These are phyloP conservation scores for Gremmenia infestans DNA, from an alignment of 2,329 filamentous ascomycete genomes.

Conservation along the genomic window DNA sequence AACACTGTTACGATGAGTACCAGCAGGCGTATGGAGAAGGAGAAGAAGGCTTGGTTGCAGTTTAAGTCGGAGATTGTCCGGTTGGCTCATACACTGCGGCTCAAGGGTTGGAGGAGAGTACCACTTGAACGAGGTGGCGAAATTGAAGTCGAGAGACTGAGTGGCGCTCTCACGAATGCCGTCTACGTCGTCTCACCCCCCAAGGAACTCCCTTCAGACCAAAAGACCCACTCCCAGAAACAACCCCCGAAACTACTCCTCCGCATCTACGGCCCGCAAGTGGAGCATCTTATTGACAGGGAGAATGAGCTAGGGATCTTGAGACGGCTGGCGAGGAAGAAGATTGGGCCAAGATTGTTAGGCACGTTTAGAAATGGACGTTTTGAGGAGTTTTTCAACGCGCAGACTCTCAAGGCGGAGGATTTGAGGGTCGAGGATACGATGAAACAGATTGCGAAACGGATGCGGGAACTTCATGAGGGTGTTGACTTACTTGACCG, in stretches of 20 bases:
- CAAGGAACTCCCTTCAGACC: conserved; percentile 48
- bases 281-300: conserved; percentile 91
- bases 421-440: conserved; percentile 79
- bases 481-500: conserved; percentile 79
- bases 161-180: conserved; percentile 91
- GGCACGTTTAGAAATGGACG: conserved; percentile 93
- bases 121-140: conserved; percentile 63
- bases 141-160: conserved; percentile 70
- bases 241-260: conserved; percentile 65
- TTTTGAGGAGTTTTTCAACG: conserved; percentile 92
- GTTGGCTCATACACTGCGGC: conserved; percentile 77
- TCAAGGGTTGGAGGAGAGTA: conserved; percentile 89
- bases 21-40: conserved; percentile 53
- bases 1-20: conserved; percentile 36
- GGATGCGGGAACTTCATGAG: conserved; percentile 93
- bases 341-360: conserved; percentile 84
- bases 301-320: conserved; percentile 86
- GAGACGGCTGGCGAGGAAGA: conserved; percentile 79
- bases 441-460: conserved; percentile 89
- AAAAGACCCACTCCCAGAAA: conserved; percentile 25
- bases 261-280: conserved; percentile 90
- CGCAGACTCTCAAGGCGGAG: conserved; percentile 68
- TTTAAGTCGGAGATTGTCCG: conserved; percentile 94
- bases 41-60: conserved; percentile 69
- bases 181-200: conserved; percentile 93